Conservation (phyloP, 305 asterid genomes). For the Fraxinus baroniana region DNA sequence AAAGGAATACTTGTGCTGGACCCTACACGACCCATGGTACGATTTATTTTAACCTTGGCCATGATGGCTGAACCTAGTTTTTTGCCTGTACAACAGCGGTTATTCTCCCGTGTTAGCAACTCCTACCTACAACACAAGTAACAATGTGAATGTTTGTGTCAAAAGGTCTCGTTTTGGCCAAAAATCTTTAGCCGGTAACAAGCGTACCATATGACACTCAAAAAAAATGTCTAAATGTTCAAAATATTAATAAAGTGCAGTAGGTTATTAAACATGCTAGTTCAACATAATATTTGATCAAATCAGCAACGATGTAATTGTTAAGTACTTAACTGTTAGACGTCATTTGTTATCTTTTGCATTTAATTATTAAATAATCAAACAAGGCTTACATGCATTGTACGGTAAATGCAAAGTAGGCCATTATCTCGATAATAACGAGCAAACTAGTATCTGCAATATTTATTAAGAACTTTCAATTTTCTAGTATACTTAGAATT, state of each 20-base stretch:
- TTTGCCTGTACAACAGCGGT: not conserved
- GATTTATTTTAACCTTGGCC: not conserved
- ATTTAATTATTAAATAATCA: not conserved
- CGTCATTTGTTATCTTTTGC: not conserved
- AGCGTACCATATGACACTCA: not conserved
- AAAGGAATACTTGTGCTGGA: not conserved
- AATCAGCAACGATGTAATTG: not conserved
- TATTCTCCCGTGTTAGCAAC: not conserved
- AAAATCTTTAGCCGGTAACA: not conserved
- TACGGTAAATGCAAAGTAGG: not conserved
- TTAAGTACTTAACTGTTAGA: not conserved
- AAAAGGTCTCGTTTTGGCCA: not conserved
- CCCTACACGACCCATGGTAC: not conserved
- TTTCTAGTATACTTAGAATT: not conserved
- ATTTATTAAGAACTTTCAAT: not conserved
- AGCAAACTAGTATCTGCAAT: not conserved
- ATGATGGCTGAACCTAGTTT: not conserved
- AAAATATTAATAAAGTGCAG: not conserved
- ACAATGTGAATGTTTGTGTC: not conserved
- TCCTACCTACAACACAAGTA: not conserved
- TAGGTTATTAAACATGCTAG: not conserved
- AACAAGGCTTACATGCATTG: not conserved
- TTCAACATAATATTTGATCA: not conserved
- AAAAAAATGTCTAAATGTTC: not conserved
- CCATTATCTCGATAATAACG: not conserved